Base-by-base conservation (phyloP, 257 asterid genomes). In the Dorcoceras hygrometricum region DNA sequence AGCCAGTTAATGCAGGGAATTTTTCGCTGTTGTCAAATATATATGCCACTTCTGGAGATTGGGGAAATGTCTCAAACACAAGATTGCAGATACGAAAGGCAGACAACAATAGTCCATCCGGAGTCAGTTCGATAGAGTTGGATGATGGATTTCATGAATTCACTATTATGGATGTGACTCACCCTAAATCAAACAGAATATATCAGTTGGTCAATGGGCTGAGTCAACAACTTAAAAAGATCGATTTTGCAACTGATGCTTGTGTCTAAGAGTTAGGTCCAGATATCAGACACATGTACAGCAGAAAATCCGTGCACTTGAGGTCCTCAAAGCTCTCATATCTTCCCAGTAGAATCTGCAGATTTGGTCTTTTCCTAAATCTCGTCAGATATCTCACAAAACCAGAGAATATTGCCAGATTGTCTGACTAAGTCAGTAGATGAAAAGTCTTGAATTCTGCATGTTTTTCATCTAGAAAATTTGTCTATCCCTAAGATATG, bases 31-130 rank as follows among this genome's bases (percentile, higher is more conserved):
- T 85, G 83, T 84, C 95, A 46, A 80, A 78, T 58, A 78, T 88
- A 31, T 79, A 74, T 74, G 95, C 91, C 14, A 77, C 80, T 4
- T 82, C 81, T 20, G 91, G 87, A 69, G 85, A 91, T 69, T 86
- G 98, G 98, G 72, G 60, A 59, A 74, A 63, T 71, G 90, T 73
- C 71, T 87, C 93, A 14, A 79, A 73, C 69, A 82, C 83, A 62
- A 83, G 92, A 71, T 55, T 80, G 76, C 63, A 48, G 29, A 82
- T 80, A 86, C 86, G 78, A 83, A 81, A 75, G 64, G 71, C 70
- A 12, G 78, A 70, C 61, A 23, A 62, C 34, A 66, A 68, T 48
- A 78, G 79, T 73, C 68, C 82, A 62, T 75, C 88, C 4, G 98
- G 95, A 29, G 82, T 63, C 23, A 88, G 96, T 67, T 75, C 68